Base-by-base conservation (phyloP, 805 yeast species). In the Yamadazyma phyllophila region DNA sequence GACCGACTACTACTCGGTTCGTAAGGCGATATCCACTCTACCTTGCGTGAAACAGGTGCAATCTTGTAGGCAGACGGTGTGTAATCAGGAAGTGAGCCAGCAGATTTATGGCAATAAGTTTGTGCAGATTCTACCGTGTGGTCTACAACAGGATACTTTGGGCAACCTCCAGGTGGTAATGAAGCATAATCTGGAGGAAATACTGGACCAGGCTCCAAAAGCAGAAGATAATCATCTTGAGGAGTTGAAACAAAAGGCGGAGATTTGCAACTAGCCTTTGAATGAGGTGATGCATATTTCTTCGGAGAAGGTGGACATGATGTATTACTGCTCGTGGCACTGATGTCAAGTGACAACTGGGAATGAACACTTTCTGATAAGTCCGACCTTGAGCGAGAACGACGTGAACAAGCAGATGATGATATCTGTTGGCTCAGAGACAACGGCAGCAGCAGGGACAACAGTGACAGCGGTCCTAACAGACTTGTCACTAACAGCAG, bases 1-100 rank as follows among this genome's bases (percentile, higher is more conserved):
- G 79, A 74, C 50, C 96, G 71, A 7, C 71, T 61, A 2, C 81
- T 73, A 0, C 95, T 75, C 2, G 81, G 69, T 53, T 85, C 90
- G 59, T 83, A 85, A 0, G 97, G 97, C 3, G 88, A 76, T 1
- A 80, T 50, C 84, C 90, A 81, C 62, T 90, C 97, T 39, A 76
- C 57, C 59, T 90, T 91, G 55, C 90, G 71, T 6, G 77, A 60
- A 1, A 84, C 74, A 1, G 77, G 56, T 0, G 88, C 83, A 2
- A 80, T 57, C 43, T 80, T 77, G 53, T 80, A 74, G 1, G 85
- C 80, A 0, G 95, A 76, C 0, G 96, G 85, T 0, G 76, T 42
- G 60, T 88, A 88, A 0, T 48, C 45, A 1, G 97, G 97, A 5
- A 86, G 76, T 2, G 26, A 32, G 38, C 80, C 83, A 24, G 52